phyloP scores from a whole-genome alignment of 495 filamentous ascomycete species.

The Podospora pseudocomata region DNA sequence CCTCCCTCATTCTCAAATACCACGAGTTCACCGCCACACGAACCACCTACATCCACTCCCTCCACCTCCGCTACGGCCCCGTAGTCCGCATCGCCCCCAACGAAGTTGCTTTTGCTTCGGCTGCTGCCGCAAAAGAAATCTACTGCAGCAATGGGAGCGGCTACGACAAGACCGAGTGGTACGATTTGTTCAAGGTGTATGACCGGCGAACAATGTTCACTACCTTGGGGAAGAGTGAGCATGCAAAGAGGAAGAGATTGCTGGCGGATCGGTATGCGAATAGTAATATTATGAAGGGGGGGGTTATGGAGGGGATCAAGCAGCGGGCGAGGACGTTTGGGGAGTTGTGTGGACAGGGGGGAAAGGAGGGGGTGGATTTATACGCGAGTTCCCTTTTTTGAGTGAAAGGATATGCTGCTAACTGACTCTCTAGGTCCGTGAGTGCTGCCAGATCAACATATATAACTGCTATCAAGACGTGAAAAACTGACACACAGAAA shows the following conservation, averaged over 20 bases:
- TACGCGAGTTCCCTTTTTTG: conserved; percentile 44
- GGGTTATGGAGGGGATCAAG: conserved; percentile 51
- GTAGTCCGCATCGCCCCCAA: conserved; percentile 56
- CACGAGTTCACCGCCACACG: conserved; percentile 55
- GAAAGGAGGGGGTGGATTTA: conserved; percentile 48
- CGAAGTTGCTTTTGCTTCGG: conserved; percentile 58
- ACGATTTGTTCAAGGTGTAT: conserved; percentile 59
- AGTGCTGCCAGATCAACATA: conserved; percentile 20
- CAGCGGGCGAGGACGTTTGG: conserved; percentile 53
- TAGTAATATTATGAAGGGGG: conserved; percentile 55
- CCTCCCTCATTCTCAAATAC: conserved; percentile 52
- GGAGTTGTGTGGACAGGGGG: conserved; percentile 43
- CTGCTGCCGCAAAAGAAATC: conserved; percentile 60
- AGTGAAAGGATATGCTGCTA: neutral
- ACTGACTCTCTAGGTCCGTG: neutral
- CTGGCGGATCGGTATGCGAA: conserved; percentile 65
- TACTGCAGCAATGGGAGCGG: conserved; percentile 63
- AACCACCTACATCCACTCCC: conserved; percentile 51
- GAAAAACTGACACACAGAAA: conserved; percentile 1
- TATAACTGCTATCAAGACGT: neutral
- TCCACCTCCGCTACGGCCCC: conserved; percentile 56
- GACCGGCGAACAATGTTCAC: conserved; percentile 60
- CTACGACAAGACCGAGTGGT: conserved; percentile 66
- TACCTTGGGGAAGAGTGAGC: conserved; percentile 53
- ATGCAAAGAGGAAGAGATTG: conserved; percentile 56